phyloP scores from a whole-genome alignment of 2,329 filamentous ascomycete genomes.

The Colletotrichum camelliae region DNA sequence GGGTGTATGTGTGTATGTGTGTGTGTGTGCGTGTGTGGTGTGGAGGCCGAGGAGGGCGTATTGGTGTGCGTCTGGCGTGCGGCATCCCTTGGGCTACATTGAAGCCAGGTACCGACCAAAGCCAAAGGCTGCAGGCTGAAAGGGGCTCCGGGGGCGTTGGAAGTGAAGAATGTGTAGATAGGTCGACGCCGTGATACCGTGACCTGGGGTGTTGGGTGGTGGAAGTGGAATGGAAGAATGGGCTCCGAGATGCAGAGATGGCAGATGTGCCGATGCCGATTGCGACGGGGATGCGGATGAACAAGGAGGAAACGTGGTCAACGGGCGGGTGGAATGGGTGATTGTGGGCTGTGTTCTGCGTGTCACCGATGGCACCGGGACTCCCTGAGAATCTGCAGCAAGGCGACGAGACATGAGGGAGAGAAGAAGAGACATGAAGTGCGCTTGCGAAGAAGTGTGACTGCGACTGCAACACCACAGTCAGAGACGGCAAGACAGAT shows the following conservation, averaged over 20 bases:
- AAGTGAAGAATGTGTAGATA: background rate
- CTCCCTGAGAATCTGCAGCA: background rate
- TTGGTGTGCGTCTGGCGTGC: background rate
- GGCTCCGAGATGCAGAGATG: background rate
- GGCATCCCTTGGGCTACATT: background rate
- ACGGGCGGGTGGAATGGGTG: background rate
- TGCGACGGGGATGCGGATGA: background rate
- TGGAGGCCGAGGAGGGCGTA: background rate
- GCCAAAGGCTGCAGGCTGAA: background rate
- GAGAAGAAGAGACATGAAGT: background rate
- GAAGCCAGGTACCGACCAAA: background rate
- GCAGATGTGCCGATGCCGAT: background rate
- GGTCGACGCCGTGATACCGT: background rate
- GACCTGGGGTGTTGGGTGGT: background rate
- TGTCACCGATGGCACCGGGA: background rate
- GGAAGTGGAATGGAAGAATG: background rate
- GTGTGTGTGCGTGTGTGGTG: background rate
- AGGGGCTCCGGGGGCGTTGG: background rate
- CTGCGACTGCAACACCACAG: background rate
- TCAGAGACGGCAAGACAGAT: background rate
- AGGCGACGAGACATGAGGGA: background rate
- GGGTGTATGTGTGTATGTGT: too few species aligned
- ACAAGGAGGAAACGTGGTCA: constrained; percentile 6
- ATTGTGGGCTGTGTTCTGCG: background rate
- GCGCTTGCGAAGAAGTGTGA: background rate